phyloP scores from a whole-genome alignment of 192 early-diverging fungal species.

The Podila clonocystis region DNA sequence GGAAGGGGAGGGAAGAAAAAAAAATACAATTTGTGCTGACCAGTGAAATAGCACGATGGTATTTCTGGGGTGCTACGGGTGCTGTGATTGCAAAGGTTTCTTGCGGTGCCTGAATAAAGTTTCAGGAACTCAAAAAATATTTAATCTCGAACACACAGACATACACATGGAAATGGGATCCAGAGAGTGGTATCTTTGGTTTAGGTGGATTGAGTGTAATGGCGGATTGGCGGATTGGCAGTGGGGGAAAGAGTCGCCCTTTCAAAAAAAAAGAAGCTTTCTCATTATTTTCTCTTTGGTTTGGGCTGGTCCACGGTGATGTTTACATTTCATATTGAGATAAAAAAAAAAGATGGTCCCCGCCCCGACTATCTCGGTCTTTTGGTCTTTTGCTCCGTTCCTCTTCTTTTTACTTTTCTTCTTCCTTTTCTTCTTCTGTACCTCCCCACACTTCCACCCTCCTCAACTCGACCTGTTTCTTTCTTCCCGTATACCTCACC shows the following conservation, averaged over 20 bases:
- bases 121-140: no score
- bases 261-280: background rate
- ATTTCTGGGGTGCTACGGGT: no score
- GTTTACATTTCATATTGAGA: background rate
- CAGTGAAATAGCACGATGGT: no score
- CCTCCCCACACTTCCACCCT: background rate
- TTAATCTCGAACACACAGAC: no score
- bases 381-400: background rate
- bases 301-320: background rate
- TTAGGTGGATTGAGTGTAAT: background rate
- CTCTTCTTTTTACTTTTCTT: background rate
- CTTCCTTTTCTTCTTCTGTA: background rate
- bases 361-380: background rate
- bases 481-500: constrained; percentile 1
- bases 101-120: no score
- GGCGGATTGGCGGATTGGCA: background rate
- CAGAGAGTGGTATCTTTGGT: no score
- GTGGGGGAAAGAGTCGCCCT: no score
- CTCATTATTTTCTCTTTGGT: background rate
- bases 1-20: no score
- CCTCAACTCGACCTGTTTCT: background rate
- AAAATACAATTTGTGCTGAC: no score
- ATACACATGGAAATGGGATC: no score
- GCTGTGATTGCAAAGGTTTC: no score
- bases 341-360: constrained; percentile 4